Base-by-base conservation (phyloP, 2,329 filamentous ascomycete species). In the Colletotrichum liaoningense region DNA sequence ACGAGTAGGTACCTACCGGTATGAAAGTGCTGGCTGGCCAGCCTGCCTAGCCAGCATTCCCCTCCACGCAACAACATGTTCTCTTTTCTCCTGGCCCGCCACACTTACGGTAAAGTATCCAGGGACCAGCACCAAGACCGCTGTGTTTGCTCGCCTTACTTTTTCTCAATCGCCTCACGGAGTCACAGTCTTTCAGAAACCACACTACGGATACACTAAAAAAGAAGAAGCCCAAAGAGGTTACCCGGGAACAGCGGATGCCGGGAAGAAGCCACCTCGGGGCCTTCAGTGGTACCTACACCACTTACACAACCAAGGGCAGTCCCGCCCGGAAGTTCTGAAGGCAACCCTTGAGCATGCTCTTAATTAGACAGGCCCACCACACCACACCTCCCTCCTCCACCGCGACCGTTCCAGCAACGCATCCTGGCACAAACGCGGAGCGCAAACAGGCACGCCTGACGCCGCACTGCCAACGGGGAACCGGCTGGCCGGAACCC, bases 401-500 rank as follows among this genome's bases (percentile, higher is more conserved):
- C 42, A 56, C 42, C 24, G 12, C 33, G n/a, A 24, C 56, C n/a
- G 59, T 69, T 56, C 68, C 63, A 71, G 56, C 33, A 56, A 26
- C 8, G 38, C 38, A 16, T 16, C 38, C 38, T 42, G 38, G 38
- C 38, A 42, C 35, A 38, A 56, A 49, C 42, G 63, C 63, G 64
- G 49, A 60, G 63, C 26, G 16, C 60, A 70, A 65, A 67, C 54
- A 67, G 62, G 42, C 52, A 49, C 42, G 42, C 38, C 38, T 42
- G 38, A 19, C 38, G 38, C 42, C 42, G 42, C 42, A 63, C 55
- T 66, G 46, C 30, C 24, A 66, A 66, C 62, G 67, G 62, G 67
- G 67, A 70, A 71, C 63, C 68, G 68, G 68, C 56, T 56, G 56
- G 28, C 68, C 68, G 68, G 68, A 57, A 71, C 68, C 68, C 33